Conservation (phyloP, 805 yeast species). For the Yamadazyma phyllophila region DNA sequence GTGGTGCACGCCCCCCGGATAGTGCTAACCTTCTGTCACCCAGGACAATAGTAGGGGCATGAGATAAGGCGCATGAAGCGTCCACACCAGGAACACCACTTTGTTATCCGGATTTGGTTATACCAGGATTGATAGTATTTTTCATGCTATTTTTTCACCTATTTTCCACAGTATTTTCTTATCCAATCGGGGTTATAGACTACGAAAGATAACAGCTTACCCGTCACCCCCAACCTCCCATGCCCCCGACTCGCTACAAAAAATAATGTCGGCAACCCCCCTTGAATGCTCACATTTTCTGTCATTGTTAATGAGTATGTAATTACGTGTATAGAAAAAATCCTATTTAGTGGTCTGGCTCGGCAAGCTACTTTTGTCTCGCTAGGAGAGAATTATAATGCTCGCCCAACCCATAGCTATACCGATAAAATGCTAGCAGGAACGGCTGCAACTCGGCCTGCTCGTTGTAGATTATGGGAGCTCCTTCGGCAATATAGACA, state of each 20-base stretch:
- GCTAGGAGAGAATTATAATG: constrained; percentile 75
- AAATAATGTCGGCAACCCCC: too few species aligned
- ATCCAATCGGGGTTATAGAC: too few species aligned
- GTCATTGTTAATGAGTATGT: too few species aligned
- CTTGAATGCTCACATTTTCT: too few species aligned
- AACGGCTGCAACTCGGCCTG: constrained; percentile 51
- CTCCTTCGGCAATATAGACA: constrained; percentile 74
- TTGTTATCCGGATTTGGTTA: too few species aligned
- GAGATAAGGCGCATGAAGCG: not conserved
- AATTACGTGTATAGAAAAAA: too few species aligned
- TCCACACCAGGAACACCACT: not conserved
- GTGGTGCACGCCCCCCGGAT: not conserved
- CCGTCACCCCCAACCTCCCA: too few species aligned
- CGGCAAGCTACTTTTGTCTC: too few species aligned
- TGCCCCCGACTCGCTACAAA: too few species aligned
- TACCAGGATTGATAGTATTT: too few species aligned
- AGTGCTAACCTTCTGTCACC: not conserved
- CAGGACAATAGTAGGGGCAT: not conserved
- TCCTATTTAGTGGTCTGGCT: too few species aligned
- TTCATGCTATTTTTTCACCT: not conserved
- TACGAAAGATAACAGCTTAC: too few species aligned
- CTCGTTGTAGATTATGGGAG: constrained; percentile 63
- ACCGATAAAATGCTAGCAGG: constrained; percentile 77
- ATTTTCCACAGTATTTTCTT: not conserved
- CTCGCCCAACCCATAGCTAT: constrained; percentile 87